Evolutionary conservation across 2,329 filamentous ascomycete species (phyloP), one percentile per base, ranked within the genome.

Genomic region (Penicillium brasilianum): DNA sequence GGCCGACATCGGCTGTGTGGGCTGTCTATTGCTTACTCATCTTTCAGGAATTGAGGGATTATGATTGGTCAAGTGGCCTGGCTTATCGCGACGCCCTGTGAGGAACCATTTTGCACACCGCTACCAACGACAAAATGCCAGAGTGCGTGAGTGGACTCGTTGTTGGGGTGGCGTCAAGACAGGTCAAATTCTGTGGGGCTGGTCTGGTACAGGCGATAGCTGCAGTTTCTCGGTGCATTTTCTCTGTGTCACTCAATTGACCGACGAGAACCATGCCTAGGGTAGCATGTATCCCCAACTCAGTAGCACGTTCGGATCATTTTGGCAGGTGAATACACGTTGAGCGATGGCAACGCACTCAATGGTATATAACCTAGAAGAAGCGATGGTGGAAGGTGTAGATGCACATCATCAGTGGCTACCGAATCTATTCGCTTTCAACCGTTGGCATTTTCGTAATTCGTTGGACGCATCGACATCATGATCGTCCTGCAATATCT

Each of bases 1-100:
- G 59, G 58, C 62, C 64, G 65, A 65, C 57, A 65, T 65, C 65
- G 65, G 65, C 60, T 22, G 57, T 20, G 20, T 3, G 25, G 18
- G 14, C 16, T 49, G 53, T 37, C 53, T 28, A 55, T 55, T 13
- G 53, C 41, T 55, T 25, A 34, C 53, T 18, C 41, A 55, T 36
- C 25, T 16, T n/a, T 6, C 18, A 11, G 22, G 1, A 39, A 44
- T 55, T 3, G 7, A 9, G 9, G 20, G 4, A 11, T n/a, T 36
- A 2, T 54, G 41, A 59, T 59, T 59, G 48, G 57, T 13, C 50
- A 54, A 39, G 20, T 37, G 20, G 18, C 7, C 32, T 32, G 43
- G 20, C 34, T 49, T 53, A 49, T 54, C 41, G 14, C 50, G 22
- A 39, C 22, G 34, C 22, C 3, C 25, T 18, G 49, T 3, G 7